Conservation (phyloP, 208 protist species). For the Acanthamoeba royreba region DNA sequence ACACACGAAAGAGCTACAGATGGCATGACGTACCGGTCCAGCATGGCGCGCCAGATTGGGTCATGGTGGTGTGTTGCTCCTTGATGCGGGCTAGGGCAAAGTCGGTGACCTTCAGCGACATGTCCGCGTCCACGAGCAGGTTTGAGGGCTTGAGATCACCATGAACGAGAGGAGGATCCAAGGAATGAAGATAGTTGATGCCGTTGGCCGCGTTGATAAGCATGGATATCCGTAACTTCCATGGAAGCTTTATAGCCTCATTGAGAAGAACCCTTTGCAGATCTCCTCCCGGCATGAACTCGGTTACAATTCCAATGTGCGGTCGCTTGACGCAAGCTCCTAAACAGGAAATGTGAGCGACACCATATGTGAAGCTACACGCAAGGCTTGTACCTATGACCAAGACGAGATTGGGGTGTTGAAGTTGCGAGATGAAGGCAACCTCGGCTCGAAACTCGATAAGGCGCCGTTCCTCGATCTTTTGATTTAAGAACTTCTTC, state of each 20-base stretch:
- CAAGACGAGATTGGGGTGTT: constrained; percentile 8
- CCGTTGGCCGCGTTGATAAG: not conserved
- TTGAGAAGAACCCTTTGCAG: constrained; percentile 60
- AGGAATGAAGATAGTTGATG: constrained; percentile 28
- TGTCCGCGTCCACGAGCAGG: not conserved
- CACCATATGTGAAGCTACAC: not conserved
- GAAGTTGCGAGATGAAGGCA: not conserved
- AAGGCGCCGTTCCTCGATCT: not conserved
- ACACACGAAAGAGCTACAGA: too few species aligned
- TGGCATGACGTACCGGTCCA: not conserved
- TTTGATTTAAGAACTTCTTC: constrained; percentile 43
- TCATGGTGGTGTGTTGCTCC: constrained; percentile 38
- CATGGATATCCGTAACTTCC: not conserved
- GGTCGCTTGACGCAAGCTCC: constrained; percentile 52
- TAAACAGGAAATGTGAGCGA: not conserved
- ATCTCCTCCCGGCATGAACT: constrained; percentile 64
- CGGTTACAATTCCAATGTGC: constrained; percentile 67
- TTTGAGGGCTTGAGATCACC: constrained; percentile 35
- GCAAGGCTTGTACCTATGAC: not conserved
- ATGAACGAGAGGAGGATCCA: not conserved
- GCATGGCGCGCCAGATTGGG: not conserved
- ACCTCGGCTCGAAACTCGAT: constrained; percentile 28
- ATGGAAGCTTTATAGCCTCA: not conserved
- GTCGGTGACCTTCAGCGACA: not conserved
- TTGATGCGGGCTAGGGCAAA: constrained; percentile 30